phyloP scores from a whole-genome alignment of 305 asterid species.

The Fraxinus xanthoxyloides region DNA sequence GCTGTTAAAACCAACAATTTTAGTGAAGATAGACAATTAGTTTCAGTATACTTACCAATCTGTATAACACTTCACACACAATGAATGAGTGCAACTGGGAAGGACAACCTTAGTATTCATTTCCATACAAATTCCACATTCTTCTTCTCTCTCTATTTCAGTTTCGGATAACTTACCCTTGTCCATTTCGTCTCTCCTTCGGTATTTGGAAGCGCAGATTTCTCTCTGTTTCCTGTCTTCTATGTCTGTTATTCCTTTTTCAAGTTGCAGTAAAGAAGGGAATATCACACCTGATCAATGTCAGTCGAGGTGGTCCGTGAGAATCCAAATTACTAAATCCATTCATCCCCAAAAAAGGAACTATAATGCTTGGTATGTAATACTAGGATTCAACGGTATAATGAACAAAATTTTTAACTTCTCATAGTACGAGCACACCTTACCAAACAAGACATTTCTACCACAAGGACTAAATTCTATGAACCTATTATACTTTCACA shows the following conservation, averaged over 20 bases:
- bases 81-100: conserved; percentile 72
- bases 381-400: neutral
- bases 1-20: neutral
- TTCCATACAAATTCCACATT: conserved; percentile 92
- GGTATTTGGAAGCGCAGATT: conserved; percentile 53
- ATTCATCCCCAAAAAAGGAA: neutral
- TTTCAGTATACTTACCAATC: conserved; percentile 49
- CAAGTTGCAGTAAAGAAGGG: conserved; percentile 87
- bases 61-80: conserved; percentile 72
- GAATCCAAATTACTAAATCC: neutral
- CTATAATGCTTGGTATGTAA: neutral
- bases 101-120: conserved; percentile 66
- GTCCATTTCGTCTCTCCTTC: conserved; percentile 51
- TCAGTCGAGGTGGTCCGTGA: neutral
- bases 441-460: neutral
- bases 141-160: conserved; percentile 85
- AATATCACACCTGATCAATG: conserved; percentile 63
- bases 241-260: conserved; percentile 66
- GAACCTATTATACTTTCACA: neutral
- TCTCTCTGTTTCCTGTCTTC: conserved; percentile 85
- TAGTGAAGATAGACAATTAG: neutral
- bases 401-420: neutral
- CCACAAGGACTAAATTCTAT: neutral
- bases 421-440: neutral
- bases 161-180: conserved; percentile 78